Evolutionary conservation across 2,329 filamentous ascomycete genomes (phyloP).

Genomic region (Fusarium palustre): DNA sequence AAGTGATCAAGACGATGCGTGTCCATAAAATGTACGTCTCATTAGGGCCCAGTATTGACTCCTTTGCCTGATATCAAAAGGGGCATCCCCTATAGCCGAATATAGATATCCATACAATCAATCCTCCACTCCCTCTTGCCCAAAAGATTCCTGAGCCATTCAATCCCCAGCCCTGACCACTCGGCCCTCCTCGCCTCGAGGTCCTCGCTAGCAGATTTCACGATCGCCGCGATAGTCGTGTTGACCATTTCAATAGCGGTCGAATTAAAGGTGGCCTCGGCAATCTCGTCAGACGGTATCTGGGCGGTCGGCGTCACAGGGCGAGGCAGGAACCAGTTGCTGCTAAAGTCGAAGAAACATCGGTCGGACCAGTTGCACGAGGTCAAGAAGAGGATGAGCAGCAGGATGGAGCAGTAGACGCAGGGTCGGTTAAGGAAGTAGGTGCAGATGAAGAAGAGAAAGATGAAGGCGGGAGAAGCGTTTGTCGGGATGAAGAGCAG

Average conservation of each 20-base stretch:
- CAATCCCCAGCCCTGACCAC: conserved; percentile 82
- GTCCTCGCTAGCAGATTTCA: conserved; percentile 74
- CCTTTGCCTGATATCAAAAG: background rate
- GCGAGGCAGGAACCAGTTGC: conserved; percentile 93
- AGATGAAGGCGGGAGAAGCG: conserved; percentile 85
- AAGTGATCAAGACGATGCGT: background rate
- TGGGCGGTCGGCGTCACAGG: conserved; percentile 52
- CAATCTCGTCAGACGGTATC: conserved; percentile 44
- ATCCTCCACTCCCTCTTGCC: conserved; percentile 90
- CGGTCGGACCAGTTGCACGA: conserved; percentile 90
- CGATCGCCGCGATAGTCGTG: conserved; percentile 76
- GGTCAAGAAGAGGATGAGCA: conserved; percentile 93
- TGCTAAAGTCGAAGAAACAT: conserved; percentile 92
- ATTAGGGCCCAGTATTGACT: conserved; percentile 7
- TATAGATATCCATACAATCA: conserved; percentile 89
- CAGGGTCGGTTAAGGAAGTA: conserved; percentile 97
- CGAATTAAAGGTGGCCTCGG: conserved; percentile 56
- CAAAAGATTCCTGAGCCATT: conserved; percentile 86
- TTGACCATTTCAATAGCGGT: conserved; percentile 70
- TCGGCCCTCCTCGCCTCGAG: conserved; percentile 66
- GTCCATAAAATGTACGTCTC: conserved; percentile 15
- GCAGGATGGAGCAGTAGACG: conserved; percentile 96
- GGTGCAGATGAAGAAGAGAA: conserved; percentile 90
- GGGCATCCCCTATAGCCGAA: conserved; percentile 70
- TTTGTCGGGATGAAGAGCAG: conserved; percentile 91